Percentiles rank a stretch among this genome's conserved stretches.
Conservation (phyloP, 352 stramenopile genomes). For the Phytophthora cactorum region DNA sequence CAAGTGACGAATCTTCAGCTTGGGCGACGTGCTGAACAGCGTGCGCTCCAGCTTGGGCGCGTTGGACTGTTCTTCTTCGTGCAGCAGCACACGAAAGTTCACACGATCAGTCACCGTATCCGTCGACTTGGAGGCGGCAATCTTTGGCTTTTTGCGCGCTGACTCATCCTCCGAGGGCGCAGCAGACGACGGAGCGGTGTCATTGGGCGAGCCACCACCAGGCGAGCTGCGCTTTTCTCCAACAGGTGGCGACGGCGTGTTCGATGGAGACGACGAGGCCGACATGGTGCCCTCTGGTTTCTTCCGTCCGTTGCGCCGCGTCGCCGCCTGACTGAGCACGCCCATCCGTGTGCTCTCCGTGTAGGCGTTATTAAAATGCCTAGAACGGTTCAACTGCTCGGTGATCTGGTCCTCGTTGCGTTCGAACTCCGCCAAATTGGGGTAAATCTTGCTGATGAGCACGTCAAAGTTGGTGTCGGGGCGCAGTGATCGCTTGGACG, state of each 20-base stretch:
- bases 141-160: conserved; percentile 40
- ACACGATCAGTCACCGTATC: conserved; percentile 40
- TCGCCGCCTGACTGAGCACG: conserved; percentile 68
- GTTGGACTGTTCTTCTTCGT: conserved; percentile 49
- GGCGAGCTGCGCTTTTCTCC: conserved; percentile 44
- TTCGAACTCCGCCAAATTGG: conserved; percentile 82
- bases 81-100: conserved; percentile 66
- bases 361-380: conserved; percentile 86
- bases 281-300: conserved; percentile 21
- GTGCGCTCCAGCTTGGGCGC: conserved; percentile 51
- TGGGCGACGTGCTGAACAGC: conserved; percentile 65
- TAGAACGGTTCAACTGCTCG: conserved; percentile 73
- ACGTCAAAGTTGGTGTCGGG: conserved; percentile 87
- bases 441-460: conserved; percentile 88
- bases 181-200: conserved; percentile 17
- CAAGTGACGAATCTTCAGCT: conserved; percentile 75
- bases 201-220: conserved; percentile 7
- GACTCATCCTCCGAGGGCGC: conserved; percentile 25
- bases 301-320: conserved; percentile 56
- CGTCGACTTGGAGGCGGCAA: conserved; percentile 1
- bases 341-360: conserved; percentile 79
- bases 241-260: conserved; percentile 25
- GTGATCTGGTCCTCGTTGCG: conserved; percentile 84
- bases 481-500: conserved; percentile 84
- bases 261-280: conserved; percentile 30